These are phyloP conservation scores for Kewa caespitosa DNA, from an alignment of 179 eudicot species.

Conservation along the genomic window DNA sequence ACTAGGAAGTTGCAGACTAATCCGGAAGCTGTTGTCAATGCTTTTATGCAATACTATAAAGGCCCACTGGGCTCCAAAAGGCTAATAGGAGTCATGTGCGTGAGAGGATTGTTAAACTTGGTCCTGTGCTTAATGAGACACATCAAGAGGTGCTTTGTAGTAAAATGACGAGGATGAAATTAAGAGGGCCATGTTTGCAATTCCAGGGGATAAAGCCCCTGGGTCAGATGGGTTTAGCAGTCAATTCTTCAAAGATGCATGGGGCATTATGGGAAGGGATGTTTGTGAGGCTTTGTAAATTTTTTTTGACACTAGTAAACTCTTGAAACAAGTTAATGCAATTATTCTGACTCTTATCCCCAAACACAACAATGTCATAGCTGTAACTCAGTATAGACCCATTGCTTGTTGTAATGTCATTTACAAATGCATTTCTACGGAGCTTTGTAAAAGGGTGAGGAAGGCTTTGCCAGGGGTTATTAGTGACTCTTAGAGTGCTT, in stretches of 20 bases:
- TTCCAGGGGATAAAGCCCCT: background rate
- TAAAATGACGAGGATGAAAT: background rate
- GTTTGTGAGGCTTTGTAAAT: background rate
- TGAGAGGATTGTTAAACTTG: background rate
- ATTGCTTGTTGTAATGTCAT: background rate
- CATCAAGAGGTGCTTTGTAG: background rate
- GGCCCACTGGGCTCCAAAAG: background rate
- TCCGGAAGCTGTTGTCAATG: background rate
- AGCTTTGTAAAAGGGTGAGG: background rate
- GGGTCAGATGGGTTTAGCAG: background rate
- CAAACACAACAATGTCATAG: background rate
- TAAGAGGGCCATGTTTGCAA: background rate
- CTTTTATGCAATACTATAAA: background rate
- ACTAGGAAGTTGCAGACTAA: background rate
- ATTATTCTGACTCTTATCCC: background rate
- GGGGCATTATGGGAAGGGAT: background rate
- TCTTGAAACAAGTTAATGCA: background rate
- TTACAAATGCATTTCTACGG: background rate
- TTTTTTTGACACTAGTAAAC: background rate
- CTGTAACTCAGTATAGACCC: background rate
- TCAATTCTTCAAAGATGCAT: background rate
- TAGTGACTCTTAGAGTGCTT: background rate
- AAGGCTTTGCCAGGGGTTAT: background rate
- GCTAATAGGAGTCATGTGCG: background rate
- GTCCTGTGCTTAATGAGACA: background rate